Conservation (phyloP, 2,329 filamentous ascomycete species). For the Fonsecaea multimorphosa region DNA sequence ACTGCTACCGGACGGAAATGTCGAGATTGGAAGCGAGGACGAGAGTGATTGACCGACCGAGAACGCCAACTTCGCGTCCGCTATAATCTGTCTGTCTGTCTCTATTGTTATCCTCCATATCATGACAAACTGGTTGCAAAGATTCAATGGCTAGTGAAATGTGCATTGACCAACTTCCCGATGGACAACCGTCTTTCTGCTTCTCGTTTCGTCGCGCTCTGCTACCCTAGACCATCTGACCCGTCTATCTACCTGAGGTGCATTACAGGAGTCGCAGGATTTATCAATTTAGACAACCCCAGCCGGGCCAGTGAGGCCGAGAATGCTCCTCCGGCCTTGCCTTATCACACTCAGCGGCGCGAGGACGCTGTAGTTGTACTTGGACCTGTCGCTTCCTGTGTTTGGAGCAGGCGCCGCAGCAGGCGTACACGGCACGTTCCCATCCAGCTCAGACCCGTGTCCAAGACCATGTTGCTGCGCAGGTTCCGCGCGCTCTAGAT, state of each 20-base stretch:
- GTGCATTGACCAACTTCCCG: too few relatives aligned
- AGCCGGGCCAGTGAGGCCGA: constrained; percentile 4
- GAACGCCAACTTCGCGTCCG: too few relatives aligned
- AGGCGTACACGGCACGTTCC: not conserved
- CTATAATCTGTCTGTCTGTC: not conserved
- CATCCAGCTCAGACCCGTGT: not conserved
- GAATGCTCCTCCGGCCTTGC: constrained; percentile 24
- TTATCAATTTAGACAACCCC: constrained; percentile 5
- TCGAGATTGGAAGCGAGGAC: constrained; percentile 39
- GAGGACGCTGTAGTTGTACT: constrained; percentile 22
- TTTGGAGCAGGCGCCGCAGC: too few relatives aligned
- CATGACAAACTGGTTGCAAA: too few relatives aligned
- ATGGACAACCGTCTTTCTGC: too few relatives aligned
- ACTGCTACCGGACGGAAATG: constrained; percentile 36
- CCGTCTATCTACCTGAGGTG: too few relatives aligned
- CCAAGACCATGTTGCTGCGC: not conserved
- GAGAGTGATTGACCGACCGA: constrained; percentile 30
- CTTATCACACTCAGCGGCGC: constrained; percentile 26
- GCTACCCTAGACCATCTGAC: too few relatives aligned
- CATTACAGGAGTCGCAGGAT: too few relatives aligned
- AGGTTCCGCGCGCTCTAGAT: not conserved
- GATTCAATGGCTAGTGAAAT: too few relatives aligned
- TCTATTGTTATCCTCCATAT: too few relatives aligned
- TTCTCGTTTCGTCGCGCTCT: too few relatives aligned
- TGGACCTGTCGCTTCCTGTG: not conserved